Evolutionary conservation across 2,329 filamentous ascomycete genomes (phyloP).

Genomic region (Aspergillus eucalypticola): DNA sequence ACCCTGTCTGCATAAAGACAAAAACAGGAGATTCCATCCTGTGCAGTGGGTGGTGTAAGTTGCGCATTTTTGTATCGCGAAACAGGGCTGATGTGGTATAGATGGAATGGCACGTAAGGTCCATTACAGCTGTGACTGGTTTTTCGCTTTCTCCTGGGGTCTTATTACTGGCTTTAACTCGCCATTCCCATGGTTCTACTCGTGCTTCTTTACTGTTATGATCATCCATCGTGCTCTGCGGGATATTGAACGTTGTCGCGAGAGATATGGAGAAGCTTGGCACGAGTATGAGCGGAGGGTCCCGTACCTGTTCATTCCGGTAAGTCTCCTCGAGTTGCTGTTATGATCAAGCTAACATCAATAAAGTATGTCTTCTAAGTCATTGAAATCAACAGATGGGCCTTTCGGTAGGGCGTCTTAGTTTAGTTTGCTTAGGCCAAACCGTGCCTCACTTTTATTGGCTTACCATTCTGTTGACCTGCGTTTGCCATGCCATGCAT

Average conservation of each 20-base stretch:
- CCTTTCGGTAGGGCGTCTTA: too few relatives aligned
- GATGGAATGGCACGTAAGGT: constrained; percentile 72
- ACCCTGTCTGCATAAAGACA: constrained; percentile 74
- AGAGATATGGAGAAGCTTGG: constrained; percentile 81
- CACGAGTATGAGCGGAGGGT: constrained; percentile 74
- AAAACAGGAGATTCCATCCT: constrained; percentile 73
- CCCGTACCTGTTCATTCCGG: constrained; percentile 81
- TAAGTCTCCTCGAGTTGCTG: constrained; percentile 32
- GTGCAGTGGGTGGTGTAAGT: constrained; percentile 77
- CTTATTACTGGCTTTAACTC: constrained; percentile 75
- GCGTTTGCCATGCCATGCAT: too few relatives aligned
- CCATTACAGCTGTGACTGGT: constrained; percentile 77
- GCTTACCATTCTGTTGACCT: too few relatives aligned
- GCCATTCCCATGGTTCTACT: constrained; percentile 87
- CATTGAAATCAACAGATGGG: background rate
- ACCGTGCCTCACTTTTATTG: too few relatives aligned
- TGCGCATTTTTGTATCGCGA: background rate
- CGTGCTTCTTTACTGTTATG: constrained; percentile 76
- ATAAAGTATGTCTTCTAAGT: constrained; percentile 20
- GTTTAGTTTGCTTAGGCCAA: too few relatives aligned
- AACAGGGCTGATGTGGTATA: constrained; percentile 20
- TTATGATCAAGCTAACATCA: constrained; percentile 1
- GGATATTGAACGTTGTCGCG: constrained; percentile 72
- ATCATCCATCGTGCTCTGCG: constrained; percentile 73
- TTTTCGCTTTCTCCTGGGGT: constrained; percentile 75